These are phyloP conservation scores for Fonsecaea pedrosoi DNA, from an alignment of 2,329 filamentous ascomycete species.

Conservation along the genomic window DNA sequence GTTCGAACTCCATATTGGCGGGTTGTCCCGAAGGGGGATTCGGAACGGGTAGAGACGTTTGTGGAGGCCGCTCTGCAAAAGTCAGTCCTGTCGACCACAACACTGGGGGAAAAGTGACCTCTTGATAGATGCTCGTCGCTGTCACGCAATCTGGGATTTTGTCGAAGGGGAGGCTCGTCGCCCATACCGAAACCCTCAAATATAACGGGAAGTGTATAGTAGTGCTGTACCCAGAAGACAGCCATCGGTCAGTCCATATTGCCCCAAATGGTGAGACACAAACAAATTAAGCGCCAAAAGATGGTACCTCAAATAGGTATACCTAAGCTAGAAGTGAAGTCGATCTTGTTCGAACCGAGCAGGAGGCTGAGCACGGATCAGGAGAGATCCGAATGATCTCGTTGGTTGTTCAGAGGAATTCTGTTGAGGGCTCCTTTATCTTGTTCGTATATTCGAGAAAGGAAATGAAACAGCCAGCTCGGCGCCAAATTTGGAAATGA, in stretches of 20 bases:
- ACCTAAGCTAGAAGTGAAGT: conserved; percentile 23
- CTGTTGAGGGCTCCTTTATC: conserved; percentile 15
- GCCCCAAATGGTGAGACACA: conserved; percentile 17
- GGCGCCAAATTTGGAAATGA: conserved; percentile 37
- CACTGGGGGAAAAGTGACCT: conserved; percentile 17
- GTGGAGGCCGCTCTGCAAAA: conserved; percentile 22
- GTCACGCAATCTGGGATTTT: conserved; percentile 79
- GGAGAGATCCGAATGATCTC: conserved; percentile 32
- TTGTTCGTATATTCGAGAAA: conserved; percentile 26
- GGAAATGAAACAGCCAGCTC: conserved; percentile 35
- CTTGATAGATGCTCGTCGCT: conserved; percentile 67
- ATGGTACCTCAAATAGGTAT: conserved; percentile 36
- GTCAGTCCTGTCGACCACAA: conserved; percentile 5
- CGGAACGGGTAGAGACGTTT: conserved; percentile 16
- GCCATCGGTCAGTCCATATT: conserved; percentile 43
- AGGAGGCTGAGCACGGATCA: conserved; percentile 35
- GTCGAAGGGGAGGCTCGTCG: conserved; percentile 39
- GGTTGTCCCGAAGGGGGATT: conserved; percentile 13
- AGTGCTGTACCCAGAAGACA: conserved; percentile 43
- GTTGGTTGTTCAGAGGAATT: conserved; percentile 21
- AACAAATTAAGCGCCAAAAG: conserved; percentile 22
- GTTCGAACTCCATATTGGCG: conserved; percentile 35
- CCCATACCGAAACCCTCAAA: conserved; percentile 43
- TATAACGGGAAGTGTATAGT: conserved; percentile 42
- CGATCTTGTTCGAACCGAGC: conserved; percentile 22